Percentiles rank a stretch among this genome's conserved stretches.
Conservation (phyloP, 495 filamentous ascomycete species). For the Saxophila tyrrhenica region DNA sequence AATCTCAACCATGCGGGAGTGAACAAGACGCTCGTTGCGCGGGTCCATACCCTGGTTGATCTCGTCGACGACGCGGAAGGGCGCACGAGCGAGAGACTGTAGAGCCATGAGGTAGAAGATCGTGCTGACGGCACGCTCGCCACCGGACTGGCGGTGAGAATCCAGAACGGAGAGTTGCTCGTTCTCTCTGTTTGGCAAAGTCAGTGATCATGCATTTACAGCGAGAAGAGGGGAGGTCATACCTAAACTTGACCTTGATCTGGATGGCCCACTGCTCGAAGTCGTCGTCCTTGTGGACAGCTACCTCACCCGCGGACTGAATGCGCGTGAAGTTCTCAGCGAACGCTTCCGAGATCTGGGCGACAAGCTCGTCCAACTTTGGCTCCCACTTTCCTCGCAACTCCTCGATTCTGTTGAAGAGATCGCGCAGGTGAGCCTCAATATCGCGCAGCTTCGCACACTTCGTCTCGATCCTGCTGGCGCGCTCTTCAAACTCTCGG, state of each 20-base stretch:
- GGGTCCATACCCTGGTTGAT: conserved; percentile 99
- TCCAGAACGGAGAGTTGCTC: conserved; percentile 76
- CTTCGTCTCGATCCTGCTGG: conserved; percentile 44
- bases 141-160: conserved; percentile 88
- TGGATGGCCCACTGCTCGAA: conserved; percentile 91
- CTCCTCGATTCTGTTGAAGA: conserved; percentile 46
- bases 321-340: conserved; percentile 84
- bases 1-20: conserved; percentile 62
- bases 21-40: conserved; percentile 93
- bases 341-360: conserved; percentile 79
- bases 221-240: conserved; percentile 19
- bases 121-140: conserved; percentile 90
- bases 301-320: conserved; percentile 87
- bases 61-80: conserved; percentile 99
- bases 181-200: conserved; percentile 44
- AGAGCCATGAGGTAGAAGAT: conserved; percentile 99
- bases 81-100: conserved; percentile 82
- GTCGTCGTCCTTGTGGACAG: conserved; percentile 64
- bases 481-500: conserved; percentile 64
- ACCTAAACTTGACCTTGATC: conserved; percentile 90
- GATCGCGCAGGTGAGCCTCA: conserved; percentile 36
- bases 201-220: not conserved
- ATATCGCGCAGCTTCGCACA: conserved; percentile 37
- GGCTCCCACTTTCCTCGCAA: conserved; percentile 68
- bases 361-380: conserved; percentile 61